Evolutionary conservation across 805 yeast genomes (phyloP).

Genomic region (Candida pini): DNA sequence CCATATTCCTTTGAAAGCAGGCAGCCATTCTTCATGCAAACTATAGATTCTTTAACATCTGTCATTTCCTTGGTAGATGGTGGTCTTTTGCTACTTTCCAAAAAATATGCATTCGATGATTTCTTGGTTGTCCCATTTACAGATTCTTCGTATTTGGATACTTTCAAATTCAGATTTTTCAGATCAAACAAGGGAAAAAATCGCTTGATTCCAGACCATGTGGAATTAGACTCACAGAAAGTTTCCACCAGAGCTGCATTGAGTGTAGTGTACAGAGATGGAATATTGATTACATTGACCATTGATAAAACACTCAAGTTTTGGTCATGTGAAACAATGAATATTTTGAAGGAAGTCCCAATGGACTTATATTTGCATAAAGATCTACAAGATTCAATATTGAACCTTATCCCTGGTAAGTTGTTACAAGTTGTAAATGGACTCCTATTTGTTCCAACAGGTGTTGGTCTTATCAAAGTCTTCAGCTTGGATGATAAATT

Average conservation of each 20-base stretch:
- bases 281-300: slow-evolving; percentile 37
- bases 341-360: slow-evolving; percentile 14
- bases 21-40: slow-evolving; percentile 45
- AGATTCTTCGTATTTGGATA: slow-evolving; percentile 42
- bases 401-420: slow-evolving; percentile 15
- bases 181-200: slow-evolving; percentile 5
- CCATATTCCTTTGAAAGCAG: slow-evolving; percentile 62
- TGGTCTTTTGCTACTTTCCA: slow-evolving; percentile 54
- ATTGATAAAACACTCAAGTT: slow-evolving; percentile 49
- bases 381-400: slow-evolving; percentile 12
- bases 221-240: slow-evolving; percentile 16
- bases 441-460: too few species aligned
- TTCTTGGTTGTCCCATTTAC: slow-evolving; percentile 36
- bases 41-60: slow-evolving; percentile 39
- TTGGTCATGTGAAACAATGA: slow-evolving; percentile 48
- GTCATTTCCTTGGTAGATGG: slow-evolving; percentile 73
- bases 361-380: slow-evolving; percentile 20
- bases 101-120: slow-evolving; percentile 19
- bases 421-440: slow-evolving; percentile 19
- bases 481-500: too few species aligned
- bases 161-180: slow-evolving; percentile 26
- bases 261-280: slow-evolving; percentile 10
- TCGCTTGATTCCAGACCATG: slow-evolving; percentile 6
- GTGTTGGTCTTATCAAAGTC: too few species aligned
- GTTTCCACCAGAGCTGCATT: slow-evolving; percentile 20